phyloP scores from a whole-genome alignment of 495 filamentous ascomycete genomes.

The Corynascus novoguineensis region DNA sequence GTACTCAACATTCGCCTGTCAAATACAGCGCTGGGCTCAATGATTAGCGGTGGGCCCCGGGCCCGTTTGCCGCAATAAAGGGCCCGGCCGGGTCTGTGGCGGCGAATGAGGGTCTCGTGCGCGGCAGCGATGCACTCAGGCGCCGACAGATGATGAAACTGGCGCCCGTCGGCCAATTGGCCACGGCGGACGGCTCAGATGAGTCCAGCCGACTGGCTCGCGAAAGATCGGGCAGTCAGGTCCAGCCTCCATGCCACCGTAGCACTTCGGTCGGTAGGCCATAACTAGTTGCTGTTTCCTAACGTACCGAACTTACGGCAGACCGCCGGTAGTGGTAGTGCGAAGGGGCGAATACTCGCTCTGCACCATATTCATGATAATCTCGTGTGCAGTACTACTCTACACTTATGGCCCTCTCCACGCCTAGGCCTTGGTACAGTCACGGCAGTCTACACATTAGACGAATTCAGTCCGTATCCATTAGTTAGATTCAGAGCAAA shows the following conservation, averaged over 20 bases:
- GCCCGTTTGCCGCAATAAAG: not conserved
- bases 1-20: no score
- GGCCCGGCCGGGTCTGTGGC: not conserved
- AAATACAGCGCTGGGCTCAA: no score
- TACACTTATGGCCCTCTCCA: no score
- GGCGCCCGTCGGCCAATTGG: conserved; percentile 23
- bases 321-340: not conserved
- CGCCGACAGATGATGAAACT: conserved; percentile 25
- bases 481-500: no score
- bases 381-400: no score
- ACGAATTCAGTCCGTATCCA: no score
- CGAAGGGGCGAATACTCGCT: no score
- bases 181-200: conserved; percentile 27
- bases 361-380: no score
- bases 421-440: no score
- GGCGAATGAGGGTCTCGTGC: conserved; percentile 4
- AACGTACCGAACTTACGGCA: not conserved
- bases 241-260: no score
- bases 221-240: conserved; percentile 14
- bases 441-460: no score
- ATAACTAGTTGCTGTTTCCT: conserved; percentile 30
- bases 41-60: not conserved
- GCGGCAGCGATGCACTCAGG: conserved; percentile 12
- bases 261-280: conserved; percentile 12
- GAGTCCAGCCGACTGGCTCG: conserved; percentile 24